Evolutionary conservation across 169 alveolate genomes (phyloP).

Genomic region (Sarcocystis neurona): DNA sequence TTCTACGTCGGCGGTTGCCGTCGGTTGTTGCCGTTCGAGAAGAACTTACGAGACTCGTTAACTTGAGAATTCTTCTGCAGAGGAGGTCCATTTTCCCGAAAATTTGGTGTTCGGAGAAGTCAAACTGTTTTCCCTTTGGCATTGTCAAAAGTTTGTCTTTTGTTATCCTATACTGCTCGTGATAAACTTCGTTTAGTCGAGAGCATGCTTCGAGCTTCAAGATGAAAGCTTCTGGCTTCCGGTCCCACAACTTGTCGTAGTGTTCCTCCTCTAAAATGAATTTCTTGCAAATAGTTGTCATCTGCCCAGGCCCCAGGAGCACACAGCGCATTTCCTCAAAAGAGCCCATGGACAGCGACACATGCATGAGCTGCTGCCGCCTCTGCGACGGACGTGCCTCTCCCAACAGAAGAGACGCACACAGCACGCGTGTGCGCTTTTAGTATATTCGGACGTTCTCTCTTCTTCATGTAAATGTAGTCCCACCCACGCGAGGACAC

Average conservation of each 20-base stretch:
- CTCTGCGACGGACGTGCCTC: no score
- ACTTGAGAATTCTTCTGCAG: conserved; percentile 93
- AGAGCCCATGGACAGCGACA: not conserved
- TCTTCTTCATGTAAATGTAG: no score
- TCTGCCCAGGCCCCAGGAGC: conserved; percentile 27
- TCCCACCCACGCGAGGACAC: no score
- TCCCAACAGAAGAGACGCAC: not conserved
- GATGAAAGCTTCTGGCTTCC: conserved; percentile 89
- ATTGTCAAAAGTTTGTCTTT: conserved; percentile 89
- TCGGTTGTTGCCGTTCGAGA: not conserved
- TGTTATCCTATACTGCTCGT: conserved; percentile 87
- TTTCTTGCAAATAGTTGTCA: conserved; percentile 43
- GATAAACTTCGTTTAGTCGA: conserved; percentile 90
- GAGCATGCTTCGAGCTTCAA: conserved; percentile 91
- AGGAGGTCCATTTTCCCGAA: conserved; percentile 95
- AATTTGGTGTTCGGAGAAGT: conserved; percentile 93
- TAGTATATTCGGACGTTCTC: no score
- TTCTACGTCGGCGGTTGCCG: not conserved
- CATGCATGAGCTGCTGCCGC: no score
- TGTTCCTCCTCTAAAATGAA: conserved; percentile 69
- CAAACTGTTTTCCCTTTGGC: conserved; percentile 94
- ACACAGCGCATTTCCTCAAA: no score
- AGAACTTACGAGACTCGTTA: conserved; percentile 83
- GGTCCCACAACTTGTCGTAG: conserved; percentile 84
- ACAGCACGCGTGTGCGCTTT: not conserved